A percentile compares a stretch with the other conserved stretches of the same genome.
Conservation (phyloP, 164 flowering plant species). For the Chloranthus sessilifolius region DNA sequence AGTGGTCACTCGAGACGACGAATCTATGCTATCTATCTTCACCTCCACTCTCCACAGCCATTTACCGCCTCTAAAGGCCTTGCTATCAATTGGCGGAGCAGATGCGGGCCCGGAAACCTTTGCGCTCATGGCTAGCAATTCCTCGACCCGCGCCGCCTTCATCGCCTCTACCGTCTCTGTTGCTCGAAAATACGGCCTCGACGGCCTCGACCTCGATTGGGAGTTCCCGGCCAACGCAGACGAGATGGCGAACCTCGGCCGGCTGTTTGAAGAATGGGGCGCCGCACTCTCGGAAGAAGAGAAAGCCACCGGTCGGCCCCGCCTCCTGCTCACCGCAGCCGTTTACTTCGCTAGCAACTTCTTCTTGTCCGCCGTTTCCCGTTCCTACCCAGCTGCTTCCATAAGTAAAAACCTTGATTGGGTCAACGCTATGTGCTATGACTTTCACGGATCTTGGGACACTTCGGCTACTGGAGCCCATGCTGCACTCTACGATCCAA, state of each 20-base stretch:
- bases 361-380: neutral
- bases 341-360: conserved; percentile 18
- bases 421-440: conserved; percentile 21
- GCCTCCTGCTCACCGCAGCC: conserved; percentile 25
- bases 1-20: conserved; percentile 15
- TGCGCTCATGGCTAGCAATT: conserved; percentile 20
- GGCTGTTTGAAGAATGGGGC: conserved; percentile 26
- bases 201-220: conserved; percentile 38
- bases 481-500: conserved; percentile 26
- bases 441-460: conserved; percentile 23
- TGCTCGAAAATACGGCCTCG: conserved; percentile 24
- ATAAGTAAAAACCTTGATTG: conserved; percentile 15
- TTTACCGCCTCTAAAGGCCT: conserved; percentile 20
- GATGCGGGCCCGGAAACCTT: conserved; percentile 8
- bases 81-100: conserved; percentile 40
- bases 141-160: conserved; percentile 18
- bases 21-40: conserved; percentile 17
- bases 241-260: conserved; percentile 28
- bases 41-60: conserved; percentile 15
- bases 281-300: conserved; percentile 12
- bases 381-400: conserved; percentile 11
- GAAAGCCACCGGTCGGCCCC: neutral
- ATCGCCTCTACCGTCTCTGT: conserved; percentile 22
- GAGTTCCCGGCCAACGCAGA: conserved; percentile 18
- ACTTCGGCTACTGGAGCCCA: conserved; percentile 23